A percentile compares a stretch with the other conserved stretches of the same genome.
These are phyloP conservation scores for Thymus quinquecostatus DNA, from an alignment of 257 asterid genomes.

Conservation along the genomic window DNA sequence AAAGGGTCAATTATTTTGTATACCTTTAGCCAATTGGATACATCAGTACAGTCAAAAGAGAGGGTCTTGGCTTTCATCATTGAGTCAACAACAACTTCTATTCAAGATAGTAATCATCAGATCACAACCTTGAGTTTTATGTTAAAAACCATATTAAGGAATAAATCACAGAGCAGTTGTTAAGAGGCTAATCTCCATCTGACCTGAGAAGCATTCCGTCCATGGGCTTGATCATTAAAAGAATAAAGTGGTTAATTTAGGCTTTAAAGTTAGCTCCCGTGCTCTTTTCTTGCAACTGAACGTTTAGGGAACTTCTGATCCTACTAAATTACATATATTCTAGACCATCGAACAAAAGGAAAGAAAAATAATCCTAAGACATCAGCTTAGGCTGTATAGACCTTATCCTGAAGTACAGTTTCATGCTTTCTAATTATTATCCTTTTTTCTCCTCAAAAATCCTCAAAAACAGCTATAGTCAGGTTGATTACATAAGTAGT, in stretches of 20 bases:
- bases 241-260: slow-evolving; percentile 1
- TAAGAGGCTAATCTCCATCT: background rate
- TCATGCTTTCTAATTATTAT: background rate
- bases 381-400: background rate
- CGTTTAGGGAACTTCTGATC: too few relatives aligned
- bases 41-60: background rate
- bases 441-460: too few relatives aligned
- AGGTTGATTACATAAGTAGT: too few relatives aligned
- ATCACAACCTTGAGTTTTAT: background rate
- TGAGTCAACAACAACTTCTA: background rate
- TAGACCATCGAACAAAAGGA: background rate
- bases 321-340: too few relatives aligned
- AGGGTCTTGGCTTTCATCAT: background rate
- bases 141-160: background rate
- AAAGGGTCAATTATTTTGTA: too few relatives aligned
- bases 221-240: background rate
- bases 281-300: too few relatives aligned
- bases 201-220: background rate
- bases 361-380: background rate
- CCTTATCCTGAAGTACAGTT: too few relatives aligned
- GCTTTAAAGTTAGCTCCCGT: too few relatives aligned
- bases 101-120: background rate
- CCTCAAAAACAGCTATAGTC: too few relatives aligned
- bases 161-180: background rate
- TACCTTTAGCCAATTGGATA: background rate